Conservation (phyloP, 2,329 filamentous ascomycete genomes). For the Oidium heveae region DNA sequence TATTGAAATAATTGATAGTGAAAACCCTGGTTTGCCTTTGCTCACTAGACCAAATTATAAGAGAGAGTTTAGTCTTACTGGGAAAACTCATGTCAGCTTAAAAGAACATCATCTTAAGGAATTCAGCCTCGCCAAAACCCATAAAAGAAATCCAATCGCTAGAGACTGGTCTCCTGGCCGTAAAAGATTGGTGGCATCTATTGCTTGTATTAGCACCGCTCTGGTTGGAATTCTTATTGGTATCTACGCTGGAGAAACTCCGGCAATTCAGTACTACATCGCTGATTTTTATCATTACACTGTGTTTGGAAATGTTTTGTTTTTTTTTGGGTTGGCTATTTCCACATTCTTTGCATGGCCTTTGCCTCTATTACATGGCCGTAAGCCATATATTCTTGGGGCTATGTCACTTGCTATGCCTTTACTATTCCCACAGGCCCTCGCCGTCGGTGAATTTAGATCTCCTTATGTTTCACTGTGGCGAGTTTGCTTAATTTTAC, state of each 20-base stretch:
- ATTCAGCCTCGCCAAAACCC: conserved; percentile 27
- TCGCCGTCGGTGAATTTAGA: conserved; percentile 31
- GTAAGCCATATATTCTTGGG: conserved; percentile 51
- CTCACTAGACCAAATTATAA: conserved; percentile 5
- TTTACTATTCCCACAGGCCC: conserved; percentile 49
- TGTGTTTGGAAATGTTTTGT: conserved; percentile 47
- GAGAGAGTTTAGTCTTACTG: conserved; percentile 18
- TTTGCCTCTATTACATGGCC: conserved; percentile 46
- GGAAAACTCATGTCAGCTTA: conserved; percentile 28
- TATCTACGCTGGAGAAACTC: conserved; percentile 54
- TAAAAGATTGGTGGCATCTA: conserved; percentile 41
- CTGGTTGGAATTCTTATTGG: conserved; percentile 46
- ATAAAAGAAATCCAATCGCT: conserved; percentile 39
- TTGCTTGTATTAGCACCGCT: conserved; percentile 49
- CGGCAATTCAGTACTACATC: conserved; percentile 56
- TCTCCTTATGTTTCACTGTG: conserved; percentile 30
- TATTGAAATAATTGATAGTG: conserved; percentile 7
- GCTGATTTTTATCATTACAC: conserved; percentile 40
- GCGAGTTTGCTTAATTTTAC: conserved; percentile 33
- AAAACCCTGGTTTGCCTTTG: conserved; percentile 5
- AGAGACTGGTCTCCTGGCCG: conserved; percentile 43
- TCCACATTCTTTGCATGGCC: conserved; percentile 51
- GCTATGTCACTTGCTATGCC: conserved; percentile 45
- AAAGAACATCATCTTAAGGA: conserved; percentile 18
- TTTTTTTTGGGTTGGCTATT: conserved; percentile 46